A percentile compares a stretch with the other conserved stretches of the same genome.
phyloP scores from a whole-genome alignment of 257 asterid genomes.

The Perilla frutescens region DNA sequence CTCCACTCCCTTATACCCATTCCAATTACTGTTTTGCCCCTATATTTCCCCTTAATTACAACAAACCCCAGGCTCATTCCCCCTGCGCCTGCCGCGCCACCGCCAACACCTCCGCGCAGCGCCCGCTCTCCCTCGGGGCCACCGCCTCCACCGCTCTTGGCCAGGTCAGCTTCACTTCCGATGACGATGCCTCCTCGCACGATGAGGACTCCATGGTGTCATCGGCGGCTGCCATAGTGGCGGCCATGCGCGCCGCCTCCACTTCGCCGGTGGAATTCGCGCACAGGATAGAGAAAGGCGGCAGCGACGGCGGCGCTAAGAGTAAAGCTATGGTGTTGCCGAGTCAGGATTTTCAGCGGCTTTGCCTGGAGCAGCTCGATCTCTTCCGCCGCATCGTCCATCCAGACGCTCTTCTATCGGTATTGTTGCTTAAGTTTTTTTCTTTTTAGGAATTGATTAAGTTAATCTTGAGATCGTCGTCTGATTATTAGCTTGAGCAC shows the following conservation, averaged over 20 bases:
- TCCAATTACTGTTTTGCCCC: constrained; percentile 45
- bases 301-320: constrained; percentile 37
- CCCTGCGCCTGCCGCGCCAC: constrained; percentile 57
- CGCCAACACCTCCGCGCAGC: constrained; percentile 51
- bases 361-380: constrained; percentile 83
- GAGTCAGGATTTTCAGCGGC: constrained; percentile 83
- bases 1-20: constrained; percentile 42
- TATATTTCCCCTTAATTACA: constrained; percentile 35
- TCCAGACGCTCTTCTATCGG: constrained; percentile 79
- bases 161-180: constrained; percentile 57
- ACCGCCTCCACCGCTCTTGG: constrained; percentile 56
- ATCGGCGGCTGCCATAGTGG: constrained; percentile 83
- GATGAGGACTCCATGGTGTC: constrained; percentile 54
- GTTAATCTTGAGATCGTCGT: constrained; percentile 14
- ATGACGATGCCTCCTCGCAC: constrained; percentile 37
- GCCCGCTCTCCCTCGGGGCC: constrained; percentile 49
- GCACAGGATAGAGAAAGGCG: constrained; percentile 64
- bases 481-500: constrained; percentile 8
- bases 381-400: constrained; percentile 85
- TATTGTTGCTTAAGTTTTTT: constrained; percentile 25
- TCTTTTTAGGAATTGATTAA: too few species aligned
- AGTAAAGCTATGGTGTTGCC: constrained; percentile 73
- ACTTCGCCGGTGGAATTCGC: constrained; percentile 92
- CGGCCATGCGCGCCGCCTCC: constrained; percentile 71
- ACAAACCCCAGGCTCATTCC: constrained; percentile 34